Evolutionary conservation across 257 asterid genomes (phyloP).

Genomic region (Leptodermis oblonga): DNA sequence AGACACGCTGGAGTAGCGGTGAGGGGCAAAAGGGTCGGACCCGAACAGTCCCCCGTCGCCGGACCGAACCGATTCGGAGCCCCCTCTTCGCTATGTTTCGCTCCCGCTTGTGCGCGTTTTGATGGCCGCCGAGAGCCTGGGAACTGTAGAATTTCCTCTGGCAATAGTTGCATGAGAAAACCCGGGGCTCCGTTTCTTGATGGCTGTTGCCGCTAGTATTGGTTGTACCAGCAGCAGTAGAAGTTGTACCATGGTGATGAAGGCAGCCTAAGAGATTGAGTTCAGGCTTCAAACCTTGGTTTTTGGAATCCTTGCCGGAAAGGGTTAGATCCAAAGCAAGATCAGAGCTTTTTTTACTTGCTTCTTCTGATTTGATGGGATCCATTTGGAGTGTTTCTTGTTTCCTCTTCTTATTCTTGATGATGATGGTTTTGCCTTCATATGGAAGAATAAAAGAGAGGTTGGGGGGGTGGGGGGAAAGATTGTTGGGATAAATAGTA

Average conservation of each 20-base stretch:
- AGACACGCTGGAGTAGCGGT: conserved; percentile 47
- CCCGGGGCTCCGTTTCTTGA: conserved; percentile 37
- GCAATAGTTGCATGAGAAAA: conserved; percentile 86
- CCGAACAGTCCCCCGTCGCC: conserved; percentile 8
- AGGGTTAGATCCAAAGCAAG: conserved; percentile 54
- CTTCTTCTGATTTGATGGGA: not conserved
- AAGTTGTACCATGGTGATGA: not conserved
- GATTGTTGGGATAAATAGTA: conserved; percentile 24
- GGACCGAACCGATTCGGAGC: conserved; percentile 13
- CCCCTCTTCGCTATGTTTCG: conserved; percentile 69
- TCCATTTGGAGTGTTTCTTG: conserved; percentile 12
- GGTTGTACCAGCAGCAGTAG: not conserved
- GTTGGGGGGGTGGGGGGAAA: conserved; percentile 3
- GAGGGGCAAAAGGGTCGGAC: not conserved
- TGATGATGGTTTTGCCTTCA: conserved; percentile 28
- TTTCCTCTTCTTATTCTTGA: not conserved
- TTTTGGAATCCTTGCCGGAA: conserved; percentile 22
- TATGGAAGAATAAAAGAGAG: conserved; percentile 26
- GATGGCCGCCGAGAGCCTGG: conserved; percentile 95
- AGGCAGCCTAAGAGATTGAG: conserved; percentile 34
- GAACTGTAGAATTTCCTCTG: conserved; percentile 81
- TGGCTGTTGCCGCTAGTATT: not conserved
- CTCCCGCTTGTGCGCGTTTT: conserved; percentile 90
- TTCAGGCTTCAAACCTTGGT: conserved; percentile 26
- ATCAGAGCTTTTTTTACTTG: conserved; percentile 9